Conservation (phyloP, 2,329 filamentous ascomycete species). For the Canariomyces notabilis region DNA sequence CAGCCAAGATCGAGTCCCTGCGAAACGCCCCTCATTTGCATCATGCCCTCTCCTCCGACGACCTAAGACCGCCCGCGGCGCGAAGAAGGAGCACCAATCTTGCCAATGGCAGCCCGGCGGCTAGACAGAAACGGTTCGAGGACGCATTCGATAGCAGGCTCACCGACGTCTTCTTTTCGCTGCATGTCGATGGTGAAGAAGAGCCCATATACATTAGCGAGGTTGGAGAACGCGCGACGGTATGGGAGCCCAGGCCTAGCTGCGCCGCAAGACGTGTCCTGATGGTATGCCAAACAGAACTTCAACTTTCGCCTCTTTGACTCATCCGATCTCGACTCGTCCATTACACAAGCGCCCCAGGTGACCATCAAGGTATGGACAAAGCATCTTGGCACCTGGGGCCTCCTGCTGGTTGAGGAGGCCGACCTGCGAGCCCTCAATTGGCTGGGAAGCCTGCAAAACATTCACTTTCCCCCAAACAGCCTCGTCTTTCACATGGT, state of each 20-base stretch:
- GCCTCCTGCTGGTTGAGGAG: constrained; percentile 64
- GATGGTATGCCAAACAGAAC: constrained; percentile 47
- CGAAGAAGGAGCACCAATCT: constrained; percentile 47
- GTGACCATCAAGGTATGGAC: constrained; percentile 73
- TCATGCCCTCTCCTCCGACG: constrained; percentile 52
- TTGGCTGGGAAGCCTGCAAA: constrained; percentile 67
- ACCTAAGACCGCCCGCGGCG: constrained; percentile 34
- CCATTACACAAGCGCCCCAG: constrained; percentile 59
- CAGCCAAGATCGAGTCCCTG: constrained; percentile 57
- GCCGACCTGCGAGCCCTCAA: constrained; percentile 69
- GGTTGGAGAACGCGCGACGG: constrained; percentile 67
- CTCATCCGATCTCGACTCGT: constrained; percentile 57
- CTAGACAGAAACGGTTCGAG: constrained; percentile 71
- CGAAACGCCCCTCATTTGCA: constrained; percentile 46
- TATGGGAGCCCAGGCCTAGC: constrained; percentile 26
- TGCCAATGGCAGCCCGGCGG: constrained; percentile 41
- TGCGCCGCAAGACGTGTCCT: not conserved
- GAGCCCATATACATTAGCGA: constrained; percentile 91
- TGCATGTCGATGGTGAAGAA: constrained; percentile 62
- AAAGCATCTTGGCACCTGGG: constrained; percentile 49
- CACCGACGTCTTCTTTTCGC: constrained; percentile 83
- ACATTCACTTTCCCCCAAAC: constrained; percentile 72
- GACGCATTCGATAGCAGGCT: constrained; percentile 64
- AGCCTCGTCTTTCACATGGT: constrained; percentile 79
- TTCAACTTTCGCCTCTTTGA: constrained; percentile 87